Evolutionary conservation across 176 grass and related monocot genomes (phyloP).

Genomic region (Saccharum officinarum): DNA sequence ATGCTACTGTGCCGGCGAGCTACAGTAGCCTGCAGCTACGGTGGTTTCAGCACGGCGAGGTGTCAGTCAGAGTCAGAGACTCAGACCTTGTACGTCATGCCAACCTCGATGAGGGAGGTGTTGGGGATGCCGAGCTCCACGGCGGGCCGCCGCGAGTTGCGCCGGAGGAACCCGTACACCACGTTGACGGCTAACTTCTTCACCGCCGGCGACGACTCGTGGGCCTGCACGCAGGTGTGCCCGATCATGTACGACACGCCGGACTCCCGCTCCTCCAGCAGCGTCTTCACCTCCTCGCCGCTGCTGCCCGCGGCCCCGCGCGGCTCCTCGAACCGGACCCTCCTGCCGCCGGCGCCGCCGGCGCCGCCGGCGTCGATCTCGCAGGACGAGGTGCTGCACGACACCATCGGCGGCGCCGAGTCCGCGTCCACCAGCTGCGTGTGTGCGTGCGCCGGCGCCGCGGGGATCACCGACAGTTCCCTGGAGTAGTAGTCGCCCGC

Average conservation of each 20-base stretch:
- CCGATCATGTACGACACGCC: slow-evolving; percentile 95
- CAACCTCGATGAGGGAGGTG: slow-evolving; percentile 80
- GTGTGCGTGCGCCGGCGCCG: neutral
- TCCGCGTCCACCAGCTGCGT: neutral
- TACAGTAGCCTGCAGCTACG: neutral
- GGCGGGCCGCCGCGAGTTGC: slow-evolving; percentile 76
- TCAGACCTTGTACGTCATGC: slow-evolving; percentile 85
- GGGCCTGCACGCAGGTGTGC: slow-evolving; percentile 70
- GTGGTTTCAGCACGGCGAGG: neutral
- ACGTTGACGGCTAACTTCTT: slow-evolving; percentile 80
- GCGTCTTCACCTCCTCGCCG: slow-evolving; percentile 53
- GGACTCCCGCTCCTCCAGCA: slow-evolving; percentile 68
- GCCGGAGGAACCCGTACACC: slow-evolving; percentile 80
- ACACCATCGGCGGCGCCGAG: slow-evolving; percentile 8
- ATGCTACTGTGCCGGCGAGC: neutral
- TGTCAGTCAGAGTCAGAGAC: neutral
- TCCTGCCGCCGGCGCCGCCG: slow-evolving; percentile 33
- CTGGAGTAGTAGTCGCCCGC: neutral
- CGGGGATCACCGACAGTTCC: slow-evolving; percentile 52
- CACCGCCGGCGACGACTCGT: slow-evolving; percentile 66
- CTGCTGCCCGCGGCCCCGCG: neutral
- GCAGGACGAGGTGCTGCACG: slow-evolving; percentile 7
- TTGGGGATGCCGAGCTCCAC: slow-evolving; percentile 77
- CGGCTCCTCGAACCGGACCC: slow-evolving; percentile 51
- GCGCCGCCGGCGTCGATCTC: slow-evolving; percentile 26